These are phyloP conservation scores for Cercis canadensis DNA, from an alignment of 306 rosid species.

Conservation along the genomic window DNA sequence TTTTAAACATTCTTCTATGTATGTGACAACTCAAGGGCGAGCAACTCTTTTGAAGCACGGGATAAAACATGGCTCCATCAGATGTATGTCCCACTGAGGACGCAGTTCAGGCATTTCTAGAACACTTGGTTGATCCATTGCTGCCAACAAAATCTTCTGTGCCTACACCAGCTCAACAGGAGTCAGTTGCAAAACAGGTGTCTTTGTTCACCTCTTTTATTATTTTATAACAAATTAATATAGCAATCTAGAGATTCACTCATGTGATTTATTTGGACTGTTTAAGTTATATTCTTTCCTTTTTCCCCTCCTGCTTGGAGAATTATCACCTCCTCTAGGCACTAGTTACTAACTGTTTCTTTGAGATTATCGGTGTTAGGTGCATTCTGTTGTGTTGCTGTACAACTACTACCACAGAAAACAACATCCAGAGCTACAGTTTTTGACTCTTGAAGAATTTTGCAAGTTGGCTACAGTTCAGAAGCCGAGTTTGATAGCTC, in stretches of 20 bases:
- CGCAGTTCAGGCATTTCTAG: constrained; percentile 62
- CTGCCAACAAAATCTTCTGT: constrained; percentile 62
- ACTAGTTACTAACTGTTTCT: constrained; percentile 41
- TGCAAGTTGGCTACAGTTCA: constrained; percentile 69
- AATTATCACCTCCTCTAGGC: constrained; percentile 24
- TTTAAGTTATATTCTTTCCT: background rate
- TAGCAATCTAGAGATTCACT: background rate
- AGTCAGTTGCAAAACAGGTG: constrained; percentile 78
- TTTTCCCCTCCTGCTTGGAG: background rate
- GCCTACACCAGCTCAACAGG: constrained; percentile 48
- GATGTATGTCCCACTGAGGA: constrained; percentile 75
- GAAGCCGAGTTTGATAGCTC: constrained; percentile 64
- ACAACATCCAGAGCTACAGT: constrained; percentile 55
- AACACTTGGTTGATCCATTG: constrained; percentile 64
- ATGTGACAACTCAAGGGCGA: constrained; percentile 23
- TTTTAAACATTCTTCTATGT: constrained; percentile 8
- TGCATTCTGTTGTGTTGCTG: constrained; percentile 76
- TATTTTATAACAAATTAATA: background rate
- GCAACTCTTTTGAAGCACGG: background rate
- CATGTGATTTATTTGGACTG: constrained; percentile 5
- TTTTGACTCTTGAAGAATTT: constrained; percentile 66
- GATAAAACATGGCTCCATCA: constrained; percentile 47
- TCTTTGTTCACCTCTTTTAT: constrained; percentile 11
- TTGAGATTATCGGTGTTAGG: constrained; percentile 52
- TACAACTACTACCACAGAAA: constrained; percentile 85